These are phyloP conservation scores for Fusarium subtropicale DNA, from an alignment of 2,329 filamentous ascomycete species.

Conservation along the genomic window DNA sequence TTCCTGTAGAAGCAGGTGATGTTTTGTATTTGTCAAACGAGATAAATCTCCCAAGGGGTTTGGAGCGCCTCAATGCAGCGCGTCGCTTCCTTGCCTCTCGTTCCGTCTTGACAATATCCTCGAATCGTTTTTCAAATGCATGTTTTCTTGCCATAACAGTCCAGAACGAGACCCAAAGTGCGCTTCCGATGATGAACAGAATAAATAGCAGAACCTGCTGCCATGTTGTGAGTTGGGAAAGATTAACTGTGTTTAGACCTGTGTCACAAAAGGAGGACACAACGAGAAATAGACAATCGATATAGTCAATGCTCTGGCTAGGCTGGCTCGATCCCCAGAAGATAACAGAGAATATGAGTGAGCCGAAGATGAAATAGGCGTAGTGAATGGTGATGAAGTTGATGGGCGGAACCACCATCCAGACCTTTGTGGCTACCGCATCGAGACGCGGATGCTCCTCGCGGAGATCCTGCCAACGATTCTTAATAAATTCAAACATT, in stretches of 20 bases:
- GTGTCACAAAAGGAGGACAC: constrained; percentile 75
- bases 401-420: constrained; percentile 54
- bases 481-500: constrained; percentile 40
- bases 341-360: constrained; percentile 67
- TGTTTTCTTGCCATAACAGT: constrained; percentile 70
- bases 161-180: constrained; percentile 74
- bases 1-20: constrained; percentile 18
- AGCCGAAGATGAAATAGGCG: constrained; percentile 70
- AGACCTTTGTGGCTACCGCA: constrained; percentile 4
- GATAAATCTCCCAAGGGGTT: constrained; percentile 34
- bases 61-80: constrained; percentile 31
- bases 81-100: constrained; percentile 47
- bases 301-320: constrained; percentile 65
- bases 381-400: constrained; percentile 76
- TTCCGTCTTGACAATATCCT: constrained; percentile 61
- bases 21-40: constrained; percentile 40
- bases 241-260: constrained; percentile 74
- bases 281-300: constrained; percentile 74
- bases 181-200: constrained; percentile 73
- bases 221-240: constrained; percentile 72
- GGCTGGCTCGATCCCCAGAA: constrained; percentile 70
- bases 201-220: constrained; percentile 75
- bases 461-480: constrained; percentile 40
- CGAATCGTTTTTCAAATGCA: constrained; percentile 72
- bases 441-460: constrained; percentile 38